These are phyloP conservation scores for Ophiostoma angusticollis DNA, from an alignment of 2,329 filamentous ascomycete species.

Conservation along the genomic window DNA sequence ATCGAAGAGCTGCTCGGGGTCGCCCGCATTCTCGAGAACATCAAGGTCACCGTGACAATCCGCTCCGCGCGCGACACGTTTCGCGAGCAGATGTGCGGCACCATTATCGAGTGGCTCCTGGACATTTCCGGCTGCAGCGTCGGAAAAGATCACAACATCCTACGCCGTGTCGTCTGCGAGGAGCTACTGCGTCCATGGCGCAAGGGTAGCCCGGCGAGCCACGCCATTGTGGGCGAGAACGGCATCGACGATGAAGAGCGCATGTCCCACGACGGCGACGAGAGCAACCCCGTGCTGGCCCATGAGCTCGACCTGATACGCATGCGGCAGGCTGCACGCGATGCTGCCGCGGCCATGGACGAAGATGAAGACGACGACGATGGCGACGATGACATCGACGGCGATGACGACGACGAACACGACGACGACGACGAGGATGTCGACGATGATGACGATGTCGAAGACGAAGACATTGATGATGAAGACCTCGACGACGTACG, in stretches of 20 bases:
- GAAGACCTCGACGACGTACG: constrained; percentile 13
- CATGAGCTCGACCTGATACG: constrained; percentile 23
- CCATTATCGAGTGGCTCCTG: constrained; percentile 88
- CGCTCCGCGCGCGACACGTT: constrained; percentile 90
- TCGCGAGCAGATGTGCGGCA: constrained; percentile 95
- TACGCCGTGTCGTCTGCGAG: constrained; percentile 76
- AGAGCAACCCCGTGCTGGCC: constrained; percentile 25
- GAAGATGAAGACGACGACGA: constrained; percentile 29
- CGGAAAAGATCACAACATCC: constrained; percentile 62
- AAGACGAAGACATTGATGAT: constrained; percentile 19
- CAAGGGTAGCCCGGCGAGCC: constrained; percentile 69
- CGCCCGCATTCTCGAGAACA: constrained; percentile 80
- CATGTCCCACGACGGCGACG: constrained; percentile 34
- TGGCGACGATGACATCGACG: constrained; percentile 58
- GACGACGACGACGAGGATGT: constrained; percentile 28
- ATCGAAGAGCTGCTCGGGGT: constrained; percentile 62
- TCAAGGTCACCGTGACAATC: constrained; percentile 91
- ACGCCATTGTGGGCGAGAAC: constrained; percentile 62
- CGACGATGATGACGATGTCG: constrained; percentile 16
- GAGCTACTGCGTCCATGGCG: constrained; percentile 83
- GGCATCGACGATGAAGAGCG: constrained; percentile 72
- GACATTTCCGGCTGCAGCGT: constrained; percentile 87
- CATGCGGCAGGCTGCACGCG: constrained; percentile 17
- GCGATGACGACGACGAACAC: constrained; percentile 51
- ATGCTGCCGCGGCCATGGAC: constrained; percentile 23